Evolutionary conservation across 225 moss, liverwort and hornwort genomes (phyloP), one percentile per base, ranked within the genome.

Genomic region (Climacium dendroides): DNA sequence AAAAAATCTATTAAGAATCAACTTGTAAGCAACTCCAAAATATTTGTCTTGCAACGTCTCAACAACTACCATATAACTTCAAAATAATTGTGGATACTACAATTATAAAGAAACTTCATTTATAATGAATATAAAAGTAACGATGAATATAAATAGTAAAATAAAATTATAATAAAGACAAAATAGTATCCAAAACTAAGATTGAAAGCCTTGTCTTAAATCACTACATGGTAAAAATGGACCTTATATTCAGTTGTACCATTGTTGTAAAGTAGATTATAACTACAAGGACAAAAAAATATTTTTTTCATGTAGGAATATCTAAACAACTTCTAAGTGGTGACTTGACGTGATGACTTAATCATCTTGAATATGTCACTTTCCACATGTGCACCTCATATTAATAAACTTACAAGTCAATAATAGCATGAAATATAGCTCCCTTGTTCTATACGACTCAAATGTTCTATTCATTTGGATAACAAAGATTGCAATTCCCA

Each of bases 301-400:
- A 26, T 43, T 0, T 24, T 70, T 70, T 70, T 24, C 3, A 26
- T 26, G 0, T 71, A 43, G 3, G 9, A 71, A 0, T 8, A 3
- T 15, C 0, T 13, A 0, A 6, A 6, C 1, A 43, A 1, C 17
- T 72, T 72, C 3, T 28, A 10, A 10, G 2, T 0, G 0, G 1
- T 17, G 17, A 45, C 0, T 28, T 0, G 6, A 45, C 1, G 0
- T 71, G 2, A 45, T 9, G 26, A 71, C 9, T 26, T 3, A 5
- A 0, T 71, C 15, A 26, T 26, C 6, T 41, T 43, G 0, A 15
- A 41, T 3, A 70, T 0, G 2, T 26, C 0, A 70, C 0, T 41
- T 15, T 34, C 9, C 3, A 5, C 16, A 43, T 43, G 16, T 8
- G 8, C 28, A 45, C 28, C 5, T 16, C 10, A 72, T 16, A 3